Base-by-base conservation (phyloP, 805 yeast species). In the Wickerhamiella parazyma region DNA sequence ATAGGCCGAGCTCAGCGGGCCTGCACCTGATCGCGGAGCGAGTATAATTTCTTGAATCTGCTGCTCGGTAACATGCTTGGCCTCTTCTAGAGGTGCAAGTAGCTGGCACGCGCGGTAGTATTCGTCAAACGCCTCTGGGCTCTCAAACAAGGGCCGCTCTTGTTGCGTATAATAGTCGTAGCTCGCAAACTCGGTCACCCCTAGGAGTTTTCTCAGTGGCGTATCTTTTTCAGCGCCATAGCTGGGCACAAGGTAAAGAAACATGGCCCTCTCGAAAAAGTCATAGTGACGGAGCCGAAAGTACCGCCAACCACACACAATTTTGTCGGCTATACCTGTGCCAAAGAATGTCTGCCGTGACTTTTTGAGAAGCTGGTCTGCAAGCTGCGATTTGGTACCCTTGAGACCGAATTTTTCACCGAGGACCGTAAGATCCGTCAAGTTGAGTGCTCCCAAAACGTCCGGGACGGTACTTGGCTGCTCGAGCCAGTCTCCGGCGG, bases 191-290 rank as follows among this genome's bases (percentile, higher is more conserved):
- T 42, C 21, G n/a, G 52, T 48, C 39, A 54, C 44, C 8, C 46
- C 38, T 59, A 57, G 56, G 19, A 51, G 51, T 6, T 54, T 38
- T 8, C 55, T 38, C 6, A 49, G 44, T 1, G 56, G 41, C 8
- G 40, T 34, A 19, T 55, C 56, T 3, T 26, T 31, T 16, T 53
- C 34, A 1, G 48, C 38, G 1, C 54, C 49, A 17, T 49, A 48
- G 2, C 57, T 49, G 2, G 60, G 59, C 33, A 38, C 42, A 28
- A 57, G 34, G 20, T 48, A 54, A 40, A 50, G 29, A 33, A 46
- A 43, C 41, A 53, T 33, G 11, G 38, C 43, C 29, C 24, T 33
- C 47, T 34, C 54, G 41, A 10, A 16, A 28, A 28, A 28, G 31
- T 28, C 31, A 11, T n/a, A n/a, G 31, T 28, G 31, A 28, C 14